Evolutionary conservation across 371 early-diverging fungal species (phyloP).

Genomic region (Chytridium lagenaria): DNA sequence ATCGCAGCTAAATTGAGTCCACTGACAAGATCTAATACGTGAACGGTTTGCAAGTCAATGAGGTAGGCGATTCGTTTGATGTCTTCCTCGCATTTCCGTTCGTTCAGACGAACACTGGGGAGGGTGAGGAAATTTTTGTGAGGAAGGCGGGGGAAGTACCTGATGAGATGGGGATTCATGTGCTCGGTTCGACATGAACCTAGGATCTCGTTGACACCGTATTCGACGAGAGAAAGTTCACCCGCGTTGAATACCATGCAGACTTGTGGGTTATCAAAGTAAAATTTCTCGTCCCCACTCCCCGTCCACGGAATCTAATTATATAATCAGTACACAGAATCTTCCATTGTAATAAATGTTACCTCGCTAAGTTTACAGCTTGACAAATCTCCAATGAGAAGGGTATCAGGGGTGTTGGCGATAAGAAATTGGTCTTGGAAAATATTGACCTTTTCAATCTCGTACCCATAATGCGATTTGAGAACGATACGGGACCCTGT

Average conservation of each 20-base stretch:
- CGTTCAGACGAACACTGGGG: slow-evolving; percentile 62
- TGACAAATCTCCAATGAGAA: slow-evolving; percentile 62
- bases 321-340: background rate
- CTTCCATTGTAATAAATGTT: background rate
- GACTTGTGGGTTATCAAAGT: slow-evolving; percentile 59
- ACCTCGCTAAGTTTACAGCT: slow-evolving; percentile 60
- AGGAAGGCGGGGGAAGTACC: slow-evolving; percentile 27
- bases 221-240: slow-evolving; percentile 62
- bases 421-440: slow-evolving; percentile 65
- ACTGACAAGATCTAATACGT: slow-evolving; percentile 54
- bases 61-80: slow-evolving; percentile 60
- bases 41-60: slow-evolving; percentile 60
- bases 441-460: slow-evolving; percentile 63
- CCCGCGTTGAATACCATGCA: slow-evolving; percentile 68
- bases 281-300: slow-evolving; percentile 57
- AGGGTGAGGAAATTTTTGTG: slow-evolving; percentile 1
- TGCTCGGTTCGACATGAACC: slow-evolving; percentile 63
- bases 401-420: slow-evolving; percentile 61
- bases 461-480: slow-evolving; percentile 63
- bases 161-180: slow-evolving; percentile 63
- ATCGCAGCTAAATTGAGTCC: slow-evolving; percentile 48
- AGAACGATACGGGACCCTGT: slow-evolving; percentile 63
- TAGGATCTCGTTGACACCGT: slow-evolving; percentile 64
- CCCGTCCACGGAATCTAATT: slow-evolving; percentile 64
- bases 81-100: slow-evolving; percentile 52